Percentiles rank a stretch among this genome's conserved stretches.
These are phyloP conservation scores for Paraurostyla sp. DNA, from an alignment of 73 alveolate genomes.

Conservation along the genomic window DNA sequence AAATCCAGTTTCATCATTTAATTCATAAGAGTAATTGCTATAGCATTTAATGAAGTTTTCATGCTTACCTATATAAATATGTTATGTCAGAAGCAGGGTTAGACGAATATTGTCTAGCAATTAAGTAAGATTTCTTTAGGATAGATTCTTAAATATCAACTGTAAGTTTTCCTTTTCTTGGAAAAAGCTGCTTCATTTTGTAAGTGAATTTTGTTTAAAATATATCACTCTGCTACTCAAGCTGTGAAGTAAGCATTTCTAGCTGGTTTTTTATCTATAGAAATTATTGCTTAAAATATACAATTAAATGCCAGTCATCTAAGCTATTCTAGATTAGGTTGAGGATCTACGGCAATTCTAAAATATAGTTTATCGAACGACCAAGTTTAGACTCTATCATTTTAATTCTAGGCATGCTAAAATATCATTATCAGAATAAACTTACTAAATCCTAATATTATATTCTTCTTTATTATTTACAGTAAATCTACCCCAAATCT, in stretches of 20 bases:
- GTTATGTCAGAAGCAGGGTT: not conserved
- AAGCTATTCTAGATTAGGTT: not conserved
- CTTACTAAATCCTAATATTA: not conserved
- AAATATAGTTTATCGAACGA: not conserved
- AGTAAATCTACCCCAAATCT: not conserved
- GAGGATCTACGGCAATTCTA: not conserved
- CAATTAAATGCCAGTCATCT: constrained; percentile 9
- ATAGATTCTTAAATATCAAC: not conserved
- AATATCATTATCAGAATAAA: not conserved
- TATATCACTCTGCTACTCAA: not conserved
- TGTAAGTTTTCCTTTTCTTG: not conserved
- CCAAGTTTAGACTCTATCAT: not conserved
- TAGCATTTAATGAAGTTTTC: not conserved
- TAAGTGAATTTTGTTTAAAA: not conserved
- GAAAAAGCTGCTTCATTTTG: not conserved
- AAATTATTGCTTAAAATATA: not conserved
- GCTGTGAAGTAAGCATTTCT: not conserved
- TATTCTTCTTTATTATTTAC: not conserved
- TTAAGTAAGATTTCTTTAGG: not conserved
- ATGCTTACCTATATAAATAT: too few relatives aligned
- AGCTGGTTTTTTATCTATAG: not conserved
- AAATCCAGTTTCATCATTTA: constrained; percentile 22
- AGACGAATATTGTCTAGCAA: not conserved
- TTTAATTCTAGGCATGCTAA: not conserved
- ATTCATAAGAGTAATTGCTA: not conserved